Evolutionary conservation across 1,139 yeast genomes (phyloP).

Genomic region (Casaregolazyma lundiana): DNA sequence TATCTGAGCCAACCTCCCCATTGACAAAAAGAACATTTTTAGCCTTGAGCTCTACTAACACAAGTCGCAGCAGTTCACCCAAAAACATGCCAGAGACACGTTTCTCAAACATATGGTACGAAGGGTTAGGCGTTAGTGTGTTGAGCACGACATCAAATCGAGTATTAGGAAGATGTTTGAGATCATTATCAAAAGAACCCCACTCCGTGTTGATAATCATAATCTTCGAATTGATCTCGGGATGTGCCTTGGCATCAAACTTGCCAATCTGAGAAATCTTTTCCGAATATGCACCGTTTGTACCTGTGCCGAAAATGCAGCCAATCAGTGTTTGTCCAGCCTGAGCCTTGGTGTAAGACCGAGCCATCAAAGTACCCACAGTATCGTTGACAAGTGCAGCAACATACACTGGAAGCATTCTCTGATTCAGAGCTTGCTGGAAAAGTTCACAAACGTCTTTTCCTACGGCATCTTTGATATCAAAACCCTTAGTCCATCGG

Average conservation of each 20-base stretch:
- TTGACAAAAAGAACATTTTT: conserved; percentile 47
- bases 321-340: conserved; percentile 76
- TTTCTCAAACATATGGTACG: conserved; percentile 87
- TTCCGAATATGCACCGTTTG: conserved; percentile 91
- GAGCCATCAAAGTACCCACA: conserved; percentile 83
- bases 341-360: conserved; percentile 68
- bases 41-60: conserved; percentile 61
- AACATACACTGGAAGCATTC: conserved; percentile 61
- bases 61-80: conserved; percentile 80
- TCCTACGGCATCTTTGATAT: conserved; percentile 78
- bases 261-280: conserved; percentile 65
- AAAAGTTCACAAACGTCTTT: conserved; percentile 70
- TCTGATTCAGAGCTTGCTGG: conserved; percentile 60
- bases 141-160: conserved; percentile 70
- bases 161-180: conserved; percentile 67
- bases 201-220: conserved; percentile 96
- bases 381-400: conserved; percentile 94
- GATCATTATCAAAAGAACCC: conserved; percentile 90
- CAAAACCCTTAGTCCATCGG: conserved; percentile 95
- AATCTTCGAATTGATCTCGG: conserved; percentile 48
- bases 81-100: conserved; percentile 91
- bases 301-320: conserved; percentile 92
- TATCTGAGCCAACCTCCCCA: conserved; percentile 41
- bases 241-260: conserved; percentile 45
- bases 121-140: conserved; percentile 69